phyloP scores from a whole-genome alignment of 257 asterid species.

The Rhazya stricta region DNA sequence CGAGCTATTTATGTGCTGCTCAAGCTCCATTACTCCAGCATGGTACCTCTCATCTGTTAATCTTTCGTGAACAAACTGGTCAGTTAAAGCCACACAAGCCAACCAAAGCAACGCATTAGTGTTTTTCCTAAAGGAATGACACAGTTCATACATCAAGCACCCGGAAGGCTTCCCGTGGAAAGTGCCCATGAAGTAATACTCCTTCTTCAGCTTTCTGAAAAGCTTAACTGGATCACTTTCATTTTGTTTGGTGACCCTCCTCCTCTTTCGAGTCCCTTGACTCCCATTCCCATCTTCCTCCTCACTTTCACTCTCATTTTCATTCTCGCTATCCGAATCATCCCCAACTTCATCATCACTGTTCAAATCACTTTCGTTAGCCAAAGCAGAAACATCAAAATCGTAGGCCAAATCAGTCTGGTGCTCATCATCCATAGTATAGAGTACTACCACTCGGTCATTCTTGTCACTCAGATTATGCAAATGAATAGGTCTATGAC shows the following conservation, averaged over 20 bases:
- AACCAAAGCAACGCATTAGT: slow-evolving; percentile 84
- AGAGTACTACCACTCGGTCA: slow-evolving; percentile 77
- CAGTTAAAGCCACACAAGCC: slow-evolving; percentile 93
- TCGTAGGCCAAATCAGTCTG: slow-evolving; percentile 83
- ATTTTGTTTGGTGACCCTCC: slow-evolving; percentile 41
- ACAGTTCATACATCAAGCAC: slow-evolving; percentile 90
- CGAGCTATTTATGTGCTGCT: slow-evolving; percentile 82
- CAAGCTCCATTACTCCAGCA: slow-evolving; percentile 89
- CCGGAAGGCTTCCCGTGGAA: slow-evolving; percentile 97
- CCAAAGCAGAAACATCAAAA: slow-evolving; percentile 79
- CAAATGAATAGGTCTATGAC: slow-evolving; percentile 95
- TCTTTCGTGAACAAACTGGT: slow-evolving; percentile 92
- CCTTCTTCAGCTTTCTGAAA: slow-evolving; percentile 63
- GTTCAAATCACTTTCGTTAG: slow-evolving; percentile 73
- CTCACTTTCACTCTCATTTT: slow-evolving; percentile 56
- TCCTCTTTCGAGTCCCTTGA: slow-evolving; percentile 58
- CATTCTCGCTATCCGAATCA: slow-evolving; percentile 61
- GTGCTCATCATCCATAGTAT: slow-evolving; percentile 69
- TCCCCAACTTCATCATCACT: slow-evolving; percentile 79
- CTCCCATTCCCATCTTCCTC: slow-evolving; percentile 45
- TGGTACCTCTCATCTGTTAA: slow-evolving; percentile 85
- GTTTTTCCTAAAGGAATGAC: slow-evolving; percentile 68
- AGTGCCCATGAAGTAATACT: slow-evolving; percentile 81
- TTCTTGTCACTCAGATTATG: slow-evolving; percentile 74
- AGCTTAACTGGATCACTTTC: slow-evolving; percentile 62